Evolutionary conservation across 345 rosid genomes (phyloP).

Genomic region (Eucalyptus regnans): DNA sequence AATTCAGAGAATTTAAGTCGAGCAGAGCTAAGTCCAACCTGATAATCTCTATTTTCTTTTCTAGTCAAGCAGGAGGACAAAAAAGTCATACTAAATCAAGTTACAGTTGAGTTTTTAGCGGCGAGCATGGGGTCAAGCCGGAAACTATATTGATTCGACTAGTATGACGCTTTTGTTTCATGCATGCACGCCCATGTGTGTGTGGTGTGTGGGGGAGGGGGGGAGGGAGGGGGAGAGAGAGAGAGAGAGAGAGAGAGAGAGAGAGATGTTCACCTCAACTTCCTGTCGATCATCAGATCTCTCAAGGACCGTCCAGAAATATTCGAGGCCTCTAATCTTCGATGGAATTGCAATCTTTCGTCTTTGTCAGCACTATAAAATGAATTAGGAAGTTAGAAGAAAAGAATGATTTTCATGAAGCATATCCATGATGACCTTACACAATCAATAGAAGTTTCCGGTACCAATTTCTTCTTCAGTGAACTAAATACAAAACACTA

Average conservation of each 20-base stretch:
- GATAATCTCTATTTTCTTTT: background rate
- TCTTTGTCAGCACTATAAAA: conserved; percentile 77
- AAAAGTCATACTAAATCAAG: background rate
- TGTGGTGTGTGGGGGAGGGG: background rate
- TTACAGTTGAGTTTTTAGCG: background rate
- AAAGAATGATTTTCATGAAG: background rate
- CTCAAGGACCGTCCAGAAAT: conserved; percentile 55
- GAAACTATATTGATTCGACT: background rate
- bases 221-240: background rate
- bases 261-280: conserved; percentile 45
- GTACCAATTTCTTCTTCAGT: background rate
- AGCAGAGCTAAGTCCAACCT: background rate
- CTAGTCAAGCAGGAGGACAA: background rate
- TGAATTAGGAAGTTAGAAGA: background rate
- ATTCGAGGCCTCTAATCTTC: conserved; percentile 62
- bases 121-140: background rate
- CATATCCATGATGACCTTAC: background rate
- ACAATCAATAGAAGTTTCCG: background rate
- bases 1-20: background rate
- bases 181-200: background rate
- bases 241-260: background rate
- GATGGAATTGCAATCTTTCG: conserved; percentile 47
- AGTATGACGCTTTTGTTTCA: background rate
- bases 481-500: background rate
- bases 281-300: conserved; percentile 64